Base-by-base conservation (phyloP, 371 early-diverging fungal genomes). In the Rhizomucor pusillus region DNA sequence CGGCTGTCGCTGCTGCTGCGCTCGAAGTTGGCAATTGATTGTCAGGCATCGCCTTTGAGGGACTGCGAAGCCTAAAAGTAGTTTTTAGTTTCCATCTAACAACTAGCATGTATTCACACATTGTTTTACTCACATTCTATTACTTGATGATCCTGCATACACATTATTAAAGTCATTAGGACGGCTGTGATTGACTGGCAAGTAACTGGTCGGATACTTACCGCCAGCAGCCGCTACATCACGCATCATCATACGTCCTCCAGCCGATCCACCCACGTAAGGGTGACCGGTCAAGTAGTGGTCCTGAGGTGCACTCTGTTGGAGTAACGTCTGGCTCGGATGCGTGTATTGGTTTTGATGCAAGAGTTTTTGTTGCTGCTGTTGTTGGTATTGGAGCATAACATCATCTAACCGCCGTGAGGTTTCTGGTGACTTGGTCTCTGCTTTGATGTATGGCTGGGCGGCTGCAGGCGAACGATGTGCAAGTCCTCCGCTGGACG, bases 331-430 rank as follows among this genome's bases (percentile, higher is more conserved):
- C 16, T 45, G 65, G 14, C 57, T 40, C 24, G 55, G 39, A 23
- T 59, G 57, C 9, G 51, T 55, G 16, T 63, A 60, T 7, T 55
- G 56, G 29, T 50, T 19, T 46, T 71, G 71, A 25, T 55, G 47
- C 16, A 62, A 60, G 50, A 71, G 60, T 34, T 71, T 66, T 23
- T 57, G 57, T 16, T 55, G 55, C 33, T 55, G 72, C 34, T 76
- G 77, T 37, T 76, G 77, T 39, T 73, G 73, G 46, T 76, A 76
- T 49, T 77, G 77, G 18, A 73, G 59, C 77, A 77, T 77, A 25
- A 77, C 71, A 64, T 77, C 77, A 56, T 77, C 77, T 35, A 77
- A 54, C 22, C 69, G 67, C 41, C 69, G 71, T 6, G 77, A 77
- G n/a, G 73, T 67, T 43, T 77, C 77, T 29, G 77, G 71, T 22